Evolutionary conservation across 768 basidiomycete genomes (phyloP), one percentile per base, ranked within the genome.

Genomic region (Crepidotus variabilis): DNA sequence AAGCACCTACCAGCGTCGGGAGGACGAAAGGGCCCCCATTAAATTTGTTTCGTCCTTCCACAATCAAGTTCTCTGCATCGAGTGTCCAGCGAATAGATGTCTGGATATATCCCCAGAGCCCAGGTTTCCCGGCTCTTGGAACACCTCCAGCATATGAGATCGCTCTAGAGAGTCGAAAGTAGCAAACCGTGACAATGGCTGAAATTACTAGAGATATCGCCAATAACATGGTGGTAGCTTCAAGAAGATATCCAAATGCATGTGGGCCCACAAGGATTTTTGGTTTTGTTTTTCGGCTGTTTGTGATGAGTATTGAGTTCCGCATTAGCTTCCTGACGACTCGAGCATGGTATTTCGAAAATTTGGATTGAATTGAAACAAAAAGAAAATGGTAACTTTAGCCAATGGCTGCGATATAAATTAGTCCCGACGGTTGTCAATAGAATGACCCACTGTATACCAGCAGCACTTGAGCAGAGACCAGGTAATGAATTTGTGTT

Each of bases 71-170:
- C 53, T 66, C 66, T 28, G 68, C 65, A 43, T 73, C 62, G 16
- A 73, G 33, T 3, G 71, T 72, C 52, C 63, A 75, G 36, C 65
- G 63, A 23, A 72, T n/a, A 33, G 74, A 73, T n/a, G 72, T 69
- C 24, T 56, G 52, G 16, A 75, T 60, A 57, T 72, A 74, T 35
- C 73, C 72, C 47, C 70, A 54, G 47, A 71, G 65, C 9, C 73
- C 73, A 57, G 70, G 54, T 46, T 62, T 61, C 7, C 74, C 72
- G 35, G 72, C 56, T 13, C 72, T 69, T 51, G 71, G 69, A n/a
- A 49, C 20, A 14, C 47, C 20, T 13, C 24, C 47, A 21, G 24
- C 21, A 49, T 49, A 57, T 72, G 73, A 28, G 72, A 69, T 69
- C 10, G 60, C 65, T 45, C 57, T 61, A 35, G 56, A 53, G 50